Evolutionary conservation across 306 rosid genomes (phyloP), one percentile per base, ranked within the genome.

Genomic region (Cicer yamashitae): DNA sequence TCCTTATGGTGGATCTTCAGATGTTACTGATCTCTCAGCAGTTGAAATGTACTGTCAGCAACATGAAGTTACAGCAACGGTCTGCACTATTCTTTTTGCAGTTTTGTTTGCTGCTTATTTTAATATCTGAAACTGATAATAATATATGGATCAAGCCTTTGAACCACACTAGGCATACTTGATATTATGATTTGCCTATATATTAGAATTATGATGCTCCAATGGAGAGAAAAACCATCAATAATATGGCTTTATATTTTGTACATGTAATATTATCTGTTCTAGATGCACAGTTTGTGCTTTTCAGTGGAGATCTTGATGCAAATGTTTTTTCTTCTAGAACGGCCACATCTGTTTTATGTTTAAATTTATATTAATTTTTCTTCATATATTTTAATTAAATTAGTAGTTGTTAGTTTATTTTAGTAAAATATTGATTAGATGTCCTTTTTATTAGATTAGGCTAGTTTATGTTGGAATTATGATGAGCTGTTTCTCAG

Each of bases 41-140:
- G 92, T 81, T 87, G 97, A 90, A 88, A 80, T 76, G 78, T 96
- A 96, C 80, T 74, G 96, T 71, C 96, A 87, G 85, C 90, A 92
- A 47, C 96, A 96, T 70, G 99, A 96, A 90, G 96, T 96, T 79
- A 88, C 92, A 65, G 97, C 96, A 70, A 66, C 93, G 91, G 99
- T 94, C 15, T 67, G 96, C 84, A 56, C 60, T 84, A 74, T 63
- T 54, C 10, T 63, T n/a, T 46, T 44, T 15, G 67, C 45, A 1
- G 59, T 44, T 9, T 45, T 70, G 25, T 17, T 8, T 51, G 15
- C 14, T 38, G 30, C 60, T 52, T 72, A 11, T 66, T 47, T 68
- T 10, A 70, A 58, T 65, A 70, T 74, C 54, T 38, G 34, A 25
- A 25, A 25, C 34, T 52, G 77, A 71, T 78, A 44, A 14, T 60